A percentile compares a stretch with the other conserved stretches of the same genome.
phyloP scores from a whole-genome alignment of 2,329 filamentous ascomycete genomes.

The Phaeosphaeriaceae sp. region DNA sequence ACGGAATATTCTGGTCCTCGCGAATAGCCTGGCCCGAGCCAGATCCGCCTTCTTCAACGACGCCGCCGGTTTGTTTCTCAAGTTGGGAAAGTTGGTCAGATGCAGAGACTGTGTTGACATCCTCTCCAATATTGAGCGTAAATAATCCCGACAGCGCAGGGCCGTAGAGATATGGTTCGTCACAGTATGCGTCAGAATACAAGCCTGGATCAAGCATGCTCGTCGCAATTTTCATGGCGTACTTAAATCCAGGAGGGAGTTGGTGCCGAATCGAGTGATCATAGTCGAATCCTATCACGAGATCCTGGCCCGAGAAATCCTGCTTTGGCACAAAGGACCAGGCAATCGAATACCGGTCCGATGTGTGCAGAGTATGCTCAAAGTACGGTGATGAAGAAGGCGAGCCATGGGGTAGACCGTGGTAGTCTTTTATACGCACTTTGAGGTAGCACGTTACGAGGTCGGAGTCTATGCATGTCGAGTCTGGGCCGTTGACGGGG shows the following conservation, averaged over 20 bases:
- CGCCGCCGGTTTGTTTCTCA: constrained; percentile 29
- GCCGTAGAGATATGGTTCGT: constrained; percentile 47
- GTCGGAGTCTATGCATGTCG: constrained; percentile 35
- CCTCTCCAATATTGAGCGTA: constrained; percentile 40
- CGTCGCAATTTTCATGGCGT: constrained; percentile 47
- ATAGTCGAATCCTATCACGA: constrained; percentile 48
- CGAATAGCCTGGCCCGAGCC: constrained; percentile 46
- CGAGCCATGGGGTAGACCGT: constrained; percentile 41
- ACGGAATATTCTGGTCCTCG: constrained; percentile 41
- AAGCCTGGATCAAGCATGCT: constrained; percentile 45
- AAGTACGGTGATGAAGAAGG: constrained; percentile 42
- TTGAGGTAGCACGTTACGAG: constrained; percentile 40
- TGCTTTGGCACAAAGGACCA: constrained; percentile 48
- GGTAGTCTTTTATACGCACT: constrained; percentile 46
- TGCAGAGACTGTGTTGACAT: constrained; percentile 15
- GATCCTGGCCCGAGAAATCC: constrained; percentile 36
- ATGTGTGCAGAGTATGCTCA: constrained; percentile 36
- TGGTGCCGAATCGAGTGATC: constrained; percentile 45
- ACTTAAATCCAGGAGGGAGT: constrained; percentile 45
- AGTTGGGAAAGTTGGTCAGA: constrained; percentile 33
- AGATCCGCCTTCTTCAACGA: constrained; percentile 51
- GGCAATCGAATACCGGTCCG: constrained; percentile 45
- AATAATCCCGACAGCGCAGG: constrained; percentile 46
- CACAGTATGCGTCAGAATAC: constrained; percentile 45
- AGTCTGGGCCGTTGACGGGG: constrained; percentile 38